A percentile compares a stretch with the other conserved stretches of the same genome.
Conservation (phyloP, 208 protist genomes). For the Naegleria fowleri region DNA sequence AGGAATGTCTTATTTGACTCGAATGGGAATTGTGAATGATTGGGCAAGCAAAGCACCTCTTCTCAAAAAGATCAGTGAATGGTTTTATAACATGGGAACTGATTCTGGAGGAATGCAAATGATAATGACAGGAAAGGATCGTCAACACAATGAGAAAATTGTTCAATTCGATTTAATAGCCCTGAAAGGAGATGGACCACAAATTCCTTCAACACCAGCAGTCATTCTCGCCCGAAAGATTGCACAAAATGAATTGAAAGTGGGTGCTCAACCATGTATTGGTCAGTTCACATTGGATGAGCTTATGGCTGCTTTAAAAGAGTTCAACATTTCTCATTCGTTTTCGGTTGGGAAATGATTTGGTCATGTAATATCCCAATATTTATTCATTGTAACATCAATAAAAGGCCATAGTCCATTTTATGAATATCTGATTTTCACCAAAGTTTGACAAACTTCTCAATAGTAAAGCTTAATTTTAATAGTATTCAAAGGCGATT, state of each 20-base stretch:
- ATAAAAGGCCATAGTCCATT: no score
- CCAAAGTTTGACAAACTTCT: no score
- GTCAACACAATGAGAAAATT: background rate
- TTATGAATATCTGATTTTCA: no score
- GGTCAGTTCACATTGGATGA: background rate
- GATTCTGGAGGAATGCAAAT: background rate
- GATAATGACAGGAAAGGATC: background rate
- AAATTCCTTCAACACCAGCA: background rate
- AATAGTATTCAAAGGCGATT: no score
- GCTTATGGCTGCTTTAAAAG: background rate
- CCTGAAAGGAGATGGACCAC: background rate
- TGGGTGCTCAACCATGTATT: background rate
- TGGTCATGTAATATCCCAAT: no score
- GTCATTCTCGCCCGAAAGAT: background rate
- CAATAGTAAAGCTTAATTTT: no score
- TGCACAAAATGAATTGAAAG: background rate
- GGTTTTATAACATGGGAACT: background rate
- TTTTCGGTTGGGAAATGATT: no score
- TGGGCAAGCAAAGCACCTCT: background rate
- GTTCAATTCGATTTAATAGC: background rate
- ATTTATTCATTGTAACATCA: no score
- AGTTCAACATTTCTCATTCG: no score
- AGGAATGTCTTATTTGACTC: background rate
- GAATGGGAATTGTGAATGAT: background rate
- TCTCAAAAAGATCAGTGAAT: background rate